phyloP scores from a whole-genome alignment of 2,329 filamentous ascomycete genomes.

The Pseudophaeomoniella oleicola region DNA sequence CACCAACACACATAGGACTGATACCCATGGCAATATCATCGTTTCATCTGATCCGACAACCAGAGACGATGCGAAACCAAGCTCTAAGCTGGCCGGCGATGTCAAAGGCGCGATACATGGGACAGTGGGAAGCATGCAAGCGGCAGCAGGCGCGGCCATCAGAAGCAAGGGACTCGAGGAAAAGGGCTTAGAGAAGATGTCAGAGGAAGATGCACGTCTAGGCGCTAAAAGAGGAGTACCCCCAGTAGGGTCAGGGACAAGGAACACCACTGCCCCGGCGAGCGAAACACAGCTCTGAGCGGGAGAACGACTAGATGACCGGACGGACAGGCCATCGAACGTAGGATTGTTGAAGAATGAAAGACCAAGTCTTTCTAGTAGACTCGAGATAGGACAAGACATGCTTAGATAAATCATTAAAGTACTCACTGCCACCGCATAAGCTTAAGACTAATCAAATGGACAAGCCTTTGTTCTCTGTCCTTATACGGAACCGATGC shows the following conservation, averaged over 20 bases:
- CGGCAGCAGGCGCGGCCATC: slow-evolving; percentile 7
- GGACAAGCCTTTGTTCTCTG: too few species aligned
- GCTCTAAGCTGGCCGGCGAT: slow-evolving; percentile 8
- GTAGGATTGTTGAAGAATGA: too few species aligned
- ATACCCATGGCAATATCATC: slow-evolving; percentile 8
- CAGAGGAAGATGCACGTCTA: slow-evolving; percentile 7
- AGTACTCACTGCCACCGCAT: too few species aligned
- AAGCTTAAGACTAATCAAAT: too few species aligned
- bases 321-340: too few species aligned
- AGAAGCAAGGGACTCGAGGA: slow-evolving; percentile 9
- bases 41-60: slow-evolving; percentile 3
- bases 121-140: slow-evolving; percentile 7
- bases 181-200: slow-evolving; percentile 11
- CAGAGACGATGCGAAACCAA: slow-evolving; percentile 3
- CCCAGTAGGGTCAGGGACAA: slow-evolving; percentile 7
- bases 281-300: too few species aligned
- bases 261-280: slow-evolving; percentile 2
- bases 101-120: slow-evolving; percentile 9
- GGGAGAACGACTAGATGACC: too few species aligned
- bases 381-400: too few species aligned
- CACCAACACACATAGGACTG: too few species aligned
- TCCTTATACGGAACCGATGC: too few species aligned
- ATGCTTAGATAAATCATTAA: too few species aligned
- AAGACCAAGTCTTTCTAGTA: too few species aligned
- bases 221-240: slow-evolving; percentile 9